Evolutionary conservation across 148 eudicot genomes (phyloP).

Genomic region (Oxyria digyna): DNA sequence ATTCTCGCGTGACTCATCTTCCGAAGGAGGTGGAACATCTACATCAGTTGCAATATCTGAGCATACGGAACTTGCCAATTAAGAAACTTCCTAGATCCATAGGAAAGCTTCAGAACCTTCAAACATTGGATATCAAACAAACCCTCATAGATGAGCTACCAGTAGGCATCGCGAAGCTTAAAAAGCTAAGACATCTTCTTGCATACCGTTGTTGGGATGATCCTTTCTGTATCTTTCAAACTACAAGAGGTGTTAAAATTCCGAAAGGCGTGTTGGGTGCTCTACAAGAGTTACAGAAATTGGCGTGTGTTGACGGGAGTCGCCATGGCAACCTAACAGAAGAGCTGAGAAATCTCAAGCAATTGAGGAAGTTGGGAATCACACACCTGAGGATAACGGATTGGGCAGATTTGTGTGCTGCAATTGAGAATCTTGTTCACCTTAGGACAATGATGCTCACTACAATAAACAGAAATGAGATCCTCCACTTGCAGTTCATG

Average conservation of each 20-base stretch:
- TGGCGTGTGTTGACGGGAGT: background rate
- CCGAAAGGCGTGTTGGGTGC: background rate
- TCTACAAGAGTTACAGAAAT: background rate
- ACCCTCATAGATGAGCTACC: constrained; percentile 15
- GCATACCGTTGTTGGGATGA: background rate
- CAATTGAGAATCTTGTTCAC: background rate
- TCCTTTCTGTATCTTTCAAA: background rate
- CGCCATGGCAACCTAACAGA: background rate
- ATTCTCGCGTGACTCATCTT: constrained; percentile 6
- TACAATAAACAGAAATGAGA: background rate
- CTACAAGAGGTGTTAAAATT: background rate
- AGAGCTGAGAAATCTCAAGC: background rate
- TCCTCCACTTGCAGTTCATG: background rate
- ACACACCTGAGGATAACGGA: background rate
- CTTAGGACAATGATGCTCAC: background rate
- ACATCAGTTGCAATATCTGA: constrained; percentile 12
- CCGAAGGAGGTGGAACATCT: constrained; percentile 12
- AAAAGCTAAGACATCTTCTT: background rate
- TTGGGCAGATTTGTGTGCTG: background rate
- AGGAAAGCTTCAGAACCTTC: constrained; percentile 15
- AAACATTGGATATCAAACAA: constrained; percentile 21
- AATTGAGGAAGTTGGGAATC: background rate
- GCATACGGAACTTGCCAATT: constrained; percentile 16
- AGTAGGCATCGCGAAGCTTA: background rate
- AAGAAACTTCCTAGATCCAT: constrained; percentile 11